Evolutionary conservation across 768 basidiomycete genomes (phyloP), one percentile per base, ranked within the genome.

Genomic region (Boletus tomentosulus): DNA sequence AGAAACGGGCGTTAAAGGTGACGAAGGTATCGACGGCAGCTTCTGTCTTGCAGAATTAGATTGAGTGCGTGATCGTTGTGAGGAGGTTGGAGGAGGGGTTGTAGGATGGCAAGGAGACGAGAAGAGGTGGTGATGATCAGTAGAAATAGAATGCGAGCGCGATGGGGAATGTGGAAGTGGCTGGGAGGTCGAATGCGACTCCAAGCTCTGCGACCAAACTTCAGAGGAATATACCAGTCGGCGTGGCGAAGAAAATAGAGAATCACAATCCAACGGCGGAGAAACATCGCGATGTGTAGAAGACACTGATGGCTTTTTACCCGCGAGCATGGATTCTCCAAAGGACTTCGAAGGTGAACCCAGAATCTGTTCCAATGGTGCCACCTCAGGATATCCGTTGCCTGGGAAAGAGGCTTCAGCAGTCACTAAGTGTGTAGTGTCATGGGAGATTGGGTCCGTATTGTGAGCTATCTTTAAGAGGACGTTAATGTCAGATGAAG

Each of bases 1-100:
- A 42, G 62, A 62, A 42, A 50, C 4, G 6, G 63, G 63, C 42
- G 62, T 66, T 27, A 67, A 42, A 19, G 69, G 65, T 6, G 67
- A 63, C 9, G 57, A 62, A 25, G 33, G 8, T 12, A 41, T 24
- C 10, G 15, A 37, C 7, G 33, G 38, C 2, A 4, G 16, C 9
- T 43, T 38, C 38, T n/a, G 46, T 24, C 48, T 44, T 37, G 42
- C 47, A 11, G 49, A 45, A 51, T 13, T 52, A 4, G 48, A 37
- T 4, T 47, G 58, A 38, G 51, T 46, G 3, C 19, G 44, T 35
- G 59, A 51, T 35, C 12, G 31, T 10, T 53, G 61, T 42, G 41
- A 39, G 15, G 63, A 58, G 3, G 59, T 60, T 30, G 37, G 58
- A 19, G 57, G 61, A 46, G 61, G 57, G 19, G 66, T 64, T 12